These are phyloP conservation scores for Apiospora sp. DNA, from an alignment of 2,329 filamentous ascomycete species.

Conservation along the genomic window DNA sequence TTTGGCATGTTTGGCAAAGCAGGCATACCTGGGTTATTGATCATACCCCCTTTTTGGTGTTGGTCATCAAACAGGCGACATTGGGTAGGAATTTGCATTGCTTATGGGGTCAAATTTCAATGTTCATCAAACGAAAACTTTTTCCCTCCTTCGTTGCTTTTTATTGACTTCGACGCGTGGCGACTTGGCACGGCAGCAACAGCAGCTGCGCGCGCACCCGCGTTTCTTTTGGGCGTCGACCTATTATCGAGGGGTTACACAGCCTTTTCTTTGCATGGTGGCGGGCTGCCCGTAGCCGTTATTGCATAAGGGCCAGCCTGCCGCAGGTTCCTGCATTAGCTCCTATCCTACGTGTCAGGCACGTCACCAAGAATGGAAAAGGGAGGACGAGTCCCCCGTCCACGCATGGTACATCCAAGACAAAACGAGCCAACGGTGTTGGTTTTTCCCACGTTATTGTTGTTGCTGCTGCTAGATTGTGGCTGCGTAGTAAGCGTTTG, in stretches of 20 bases:
- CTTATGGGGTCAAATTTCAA: background rate
- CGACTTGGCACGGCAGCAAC: background rate
- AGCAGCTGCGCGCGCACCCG: too few relatives aligned
- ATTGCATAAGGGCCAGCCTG: background rate
- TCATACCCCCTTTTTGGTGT: too few relatives aligned
- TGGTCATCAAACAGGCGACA: too few relatives aligned
- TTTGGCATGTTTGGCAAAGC: too few relatives aligned
- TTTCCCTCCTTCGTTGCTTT: too few relatives aligned
- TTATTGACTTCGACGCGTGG: slow-evolving; percentile 1
- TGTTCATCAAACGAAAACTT: too few relatives aligned
- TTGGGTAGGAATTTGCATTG: background rate
- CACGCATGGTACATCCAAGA: too few relatives aligned
- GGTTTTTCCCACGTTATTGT: too few relatives aligned
- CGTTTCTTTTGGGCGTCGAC: background rate
- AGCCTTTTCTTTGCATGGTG: background rate
- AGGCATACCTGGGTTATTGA: too few relatives aligned
- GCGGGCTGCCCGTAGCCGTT: background rate
- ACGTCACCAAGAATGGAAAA: background rate
- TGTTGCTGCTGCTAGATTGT: background rate
- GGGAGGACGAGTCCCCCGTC: background rate
- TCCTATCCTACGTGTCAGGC: background rate
- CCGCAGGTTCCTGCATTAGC: slow-evolving; percentile 1
- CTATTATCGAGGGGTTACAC: slow-evolving; percentile 9
- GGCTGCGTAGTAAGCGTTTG: background rate
- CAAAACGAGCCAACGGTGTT: too few relatives aligned